Base-by-base conservation (phyloP, 75 land plant species). In the Ceratopteris richardii region DNA sequence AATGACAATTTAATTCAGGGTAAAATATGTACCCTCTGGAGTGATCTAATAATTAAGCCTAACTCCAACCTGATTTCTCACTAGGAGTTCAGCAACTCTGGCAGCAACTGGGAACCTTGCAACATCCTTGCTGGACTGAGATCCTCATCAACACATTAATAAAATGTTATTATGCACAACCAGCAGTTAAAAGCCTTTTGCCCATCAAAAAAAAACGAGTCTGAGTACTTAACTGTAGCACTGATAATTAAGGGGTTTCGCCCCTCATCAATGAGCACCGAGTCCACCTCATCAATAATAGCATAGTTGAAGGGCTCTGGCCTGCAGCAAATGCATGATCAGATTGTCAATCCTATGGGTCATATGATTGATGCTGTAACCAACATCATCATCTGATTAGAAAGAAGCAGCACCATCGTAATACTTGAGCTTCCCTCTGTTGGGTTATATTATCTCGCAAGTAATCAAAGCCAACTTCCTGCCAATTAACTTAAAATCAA, bases 391-490 rank as follows among this genome's bases (percentile, higher is more conserved):
- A 40, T 40, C 42, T 14, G 9, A 9, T 9, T 9, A 14, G 42
- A 40, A 40, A 14, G 6, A 26, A 54, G 23, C 7, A 28, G 27
- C 66, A 84, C 97, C 99, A 95, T 74, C 92, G 82, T 97, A 95
- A 83, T 30, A 95, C 96, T 71, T 91, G 90, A 50, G 86, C 71
- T 26, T 59, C 88, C 70, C 71, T 80, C 58, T 63, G 87, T 60
- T 66, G 68, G 63, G 84, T 67, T 46, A 85, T 84, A 72, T 95
- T 82, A 63, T 95, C 99, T n/a, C 99, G 96, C 0, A 95, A 77
- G 51, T 95, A 95, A 67, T 95, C 99, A 81, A 95, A 95, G 18
- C 90, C 96, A 70, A 90, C 77, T 66, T 95, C 99, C 97, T 91
- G 75, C 29, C 56, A 22, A 14, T 14, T 6, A 18, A 18, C 7